Percentiles rank a stretch among this genome's conserved stretches.
These are phyloP conservation scores for Scenedesmus sp. DNA, from an alignment of 163 green algal species.

Conservation along the genomic window DNA sequence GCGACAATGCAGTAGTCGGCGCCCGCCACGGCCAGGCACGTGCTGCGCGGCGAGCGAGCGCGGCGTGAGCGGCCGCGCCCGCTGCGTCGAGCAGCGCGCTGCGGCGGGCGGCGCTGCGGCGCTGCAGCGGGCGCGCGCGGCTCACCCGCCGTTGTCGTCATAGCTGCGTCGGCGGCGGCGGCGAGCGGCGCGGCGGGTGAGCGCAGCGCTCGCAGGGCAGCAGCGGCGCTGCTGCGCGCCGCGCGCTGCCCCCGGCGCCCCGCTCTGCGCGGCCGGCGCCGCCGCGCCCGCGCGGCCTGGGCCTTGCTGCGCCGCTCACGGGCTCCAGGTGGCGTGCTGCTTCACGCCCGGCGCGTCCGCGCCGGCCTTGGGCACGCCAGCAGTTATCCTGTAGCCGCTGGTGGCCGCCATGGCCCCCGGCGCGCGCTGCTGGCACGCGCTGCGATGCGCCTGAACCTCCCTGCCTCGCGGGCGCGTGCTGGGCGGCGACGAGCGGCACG, in stretches of 20 bases:
- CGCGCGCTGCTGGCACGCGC: not conserved
- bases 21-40: conserved; percentile 93
- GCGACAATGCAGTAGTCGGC: conserved; percentile 97
- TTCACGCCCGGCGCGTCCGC: conserved; percentile 24
- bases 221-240: too few species aligned
- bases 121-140: not conserved
- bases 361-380: conserved; percentile 40
- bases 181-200: too few species aligned
- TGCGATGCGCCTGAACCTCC: too few species aligned
- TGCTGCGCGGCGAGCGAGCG: conserved; percentile 82
- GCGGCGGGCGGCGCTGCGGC: too few species aligned
- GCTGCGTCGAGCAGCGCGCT: too few species aligned
- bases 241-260: too few species aligned
- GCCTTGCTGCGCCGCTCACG: conserved; percentile 30
- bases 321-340: conserved; percentile 55
- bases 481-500: too few species aligned
- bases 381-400: conserved; percentile 28
- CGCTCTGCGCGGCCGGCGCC: too few species aligned
- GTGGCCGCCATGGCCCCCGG: not conserved
- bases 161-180: conserved; percentile 63
- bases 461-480: too few species aligned
- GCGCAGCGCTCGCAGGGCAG: not conserved
- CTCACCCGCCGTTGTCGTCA: conserved; percentile 79
- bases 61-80: too few species aligned
- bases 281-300: not conserved